A percentile compares a stretch with the other conserved stretches of the same genome.
These are phyloP conservation scores for Lichtheimia hyalospora DNA, from an alignment of 371 early-diverging fungal species.

Conservation along the genomic window DNA sequence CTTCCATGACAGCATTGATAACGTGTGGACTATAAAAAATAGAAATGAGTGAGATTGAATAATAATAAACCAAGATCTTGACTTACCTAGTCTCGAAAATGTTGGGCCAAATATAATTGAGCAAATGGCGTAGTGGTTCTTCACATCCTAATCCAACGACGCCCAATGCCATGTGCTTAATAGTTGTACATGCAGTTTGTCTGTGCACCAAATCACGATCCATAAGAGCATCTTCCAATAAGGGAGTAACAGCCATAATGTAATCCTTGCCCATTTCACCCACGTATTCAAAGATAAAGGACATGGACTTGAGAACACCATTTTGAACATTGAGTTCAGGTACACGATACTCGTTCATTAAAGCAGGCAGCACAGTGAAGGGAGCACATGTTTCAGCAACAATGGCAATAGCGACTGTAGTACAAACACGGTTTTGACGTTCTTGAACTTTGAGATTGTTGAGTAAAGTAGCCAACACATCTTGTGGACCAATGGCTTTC, in stretches of 20 bases:
- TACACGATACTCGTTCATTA: slow-evolving; percentile 98
- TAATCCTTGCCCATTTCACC: slow-evolving; percentile 97
- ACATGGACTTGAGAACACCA: slow-evolving; percentile 93
- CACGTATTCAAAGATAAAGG: slow-evolving; percentile 97
- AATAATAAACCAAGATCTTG: not conserved
- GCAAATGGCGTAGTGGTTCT: slow-evolving; percentile 89
- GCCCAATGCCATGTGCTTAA: slow-evolving; percentile 92
- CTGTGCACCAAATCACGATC: slow-evolving; percentile 98
- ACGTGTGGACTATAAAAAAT: slow-evolving; percentile 76
- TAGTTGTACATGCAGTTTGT: slow-evolving; percentile 93
- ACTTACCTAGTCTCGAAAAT: slow-evolving; percentile 88
- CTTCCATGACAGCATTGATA: slow-evolving; percentile 95
- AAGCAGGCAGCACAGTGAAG: slow-evolving; percentile 95
- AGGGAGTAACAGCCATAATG: slow-evolving; percentile 92
- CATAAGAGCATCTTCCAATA: slow-evolving; percentile 96
- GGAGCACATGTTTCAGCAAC: slow-evolving; percentile 93
- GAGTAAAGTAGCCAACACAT: slow-evolving; percentile 94
- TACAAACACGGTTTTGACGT: slow-evolving; percentile 97
- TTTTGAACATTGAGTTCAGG: slow-evolving; percentile 98
- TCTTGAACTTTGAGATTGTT: slow-evolving; percentile 98
- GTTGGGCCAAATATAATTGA: slow-evolving; percentile 98
- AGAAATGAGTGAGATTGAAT: slow-evolving; percentile 22
- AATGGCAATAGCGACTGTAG: slow-evolving; percentile 96
- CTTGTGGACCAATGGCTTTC: slow-evolving; percentile 99
- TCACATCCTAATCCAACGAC: slow-evolving; percentile 92